phyloP scores from a whole-genome alignment of 2,329 filamentous ascomycete genomes.

The Cyphellophora attinorum region DNA sequence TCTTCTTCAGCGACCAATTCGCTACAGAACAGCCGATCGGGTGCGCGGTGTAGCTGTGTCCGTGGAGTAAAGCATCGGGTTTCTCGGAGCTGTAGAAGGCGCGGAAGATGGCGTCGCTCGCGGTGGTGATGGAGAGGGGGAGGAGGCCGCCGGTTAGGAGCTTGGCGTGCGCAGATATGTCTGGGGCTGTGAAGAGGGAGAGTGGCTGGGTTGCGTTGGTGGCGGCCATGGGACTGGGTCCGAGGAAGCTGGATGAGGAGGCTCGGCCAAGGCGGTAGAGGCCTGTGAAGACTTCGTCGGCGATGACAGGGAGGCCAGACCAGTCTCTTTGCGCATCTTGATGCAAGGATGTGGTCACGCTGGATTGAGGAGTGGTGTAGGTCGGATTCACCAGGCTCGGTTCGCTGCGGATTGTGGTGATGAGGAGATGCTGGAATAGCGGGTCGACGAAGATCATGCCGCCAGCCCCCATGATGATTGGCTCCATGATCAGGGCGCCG shows the following conservation, averaged over 20 bases:
- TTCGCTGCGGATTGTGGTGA: slow-evolving; percentile 54
- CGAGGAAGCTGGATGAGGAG: slow-evolving; percentile 59
- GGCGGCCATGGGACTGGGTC: slow-evolving; percentile 3
- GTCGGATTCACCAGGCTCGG: slow-evolving; percentile 43
- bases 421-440: slow-evolving; percentile 65
- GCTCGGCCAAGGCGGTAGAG: slow-evolving; percentile 71
- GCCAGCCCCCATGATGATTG: slow-evolving; percentile 69
- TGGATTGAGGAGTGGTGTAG: background rate
- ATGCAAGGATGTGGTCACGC: background rate
- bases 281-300: slow-evolving; percentile 83
- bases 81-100: slow-evolving; percentile 65
- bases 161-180: slow-evolving; percentile 75
- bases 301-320: slow-evolving; percentile 68
- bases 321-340: no score
- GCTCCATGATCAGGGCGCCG: slow-evolving; percentile 71
- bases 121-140: slow-evolving; percentile 66
- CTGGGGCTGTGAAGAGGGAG: slow-evolving; percentile 46
- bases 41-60: slow-evolving; percentile 81
- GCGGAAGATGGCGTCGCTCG: slow-evolving; percentile 63
- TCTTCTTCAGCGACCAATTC: slow-evolving; percentile 51
- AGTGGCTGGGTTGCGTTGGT: slow-evolving; percentile 2
- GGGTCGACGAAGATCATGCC: slow-evolving; percentile 81
- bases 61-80: slow-evolving; percentile 69
- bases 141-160: slow-evolving; percentile 71
- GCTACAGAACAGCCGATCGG: slow-evolving; percentile 72